A percentile compares a stretch with the other conserved stretches of the same genome.
These are phyloP conservation scores for Trametes hirsuta DNA, from an alignment of 1,284 basidiomycete species.

Conservation along the genomic window DNA sequence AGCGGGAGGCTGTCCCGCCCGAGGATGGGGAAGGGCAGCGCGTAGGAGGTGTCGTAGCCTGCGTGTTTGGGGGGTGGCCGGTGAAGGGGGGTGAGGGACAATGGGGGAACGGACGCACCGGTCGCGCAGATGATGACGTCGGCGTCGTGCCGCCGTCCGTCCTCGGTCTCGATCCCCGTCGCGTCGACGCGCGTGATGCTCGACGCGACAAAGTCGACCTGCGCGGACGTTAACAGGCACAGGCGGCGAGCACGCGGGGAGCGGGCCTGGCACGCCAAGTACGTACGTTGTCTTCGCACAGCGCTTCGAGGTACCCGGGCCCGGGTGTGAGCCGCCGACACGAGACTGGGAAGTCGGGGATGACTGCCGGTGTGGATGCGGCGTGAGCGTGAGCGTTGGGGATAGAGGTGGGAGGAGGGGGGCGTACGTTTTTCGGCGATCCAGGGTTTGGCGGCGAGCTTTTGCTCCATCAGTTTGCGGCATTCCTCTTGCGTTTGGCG, in stretches of 20 bases:
- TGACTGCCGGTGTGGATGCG: constrained; percentile 39
- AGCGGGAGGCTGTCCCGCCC: constrained; percentile 53
- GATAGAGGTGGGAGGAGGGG: background rate
- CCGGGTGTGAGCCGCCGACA: constrained; percentile 67
- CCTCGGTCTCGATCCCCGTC: constrained; percentile 56
- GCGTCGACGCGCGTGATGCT: constrained; percentile 53
- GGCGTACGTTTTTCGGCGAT: constrained; percentile 55
- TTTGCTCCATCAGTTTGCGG: constrained; percentile 50
- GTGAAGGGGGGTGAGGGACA: no score
- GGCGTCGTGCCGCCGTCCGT: constrained; percentile 55
- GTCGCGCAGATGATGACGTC: constrained; percentile 50
- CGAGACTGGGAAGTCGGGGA: constrained; percentile 59
- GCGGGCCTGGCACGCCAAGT: constrained; percentile 8
- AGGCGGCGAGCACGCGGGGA: background rate
- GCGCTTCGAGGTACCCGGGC: constrained; percentile 65
- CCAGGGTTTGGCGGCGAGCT: constrained; percentile 58
- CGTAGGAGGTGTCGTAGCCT: constrained; percentile 59
- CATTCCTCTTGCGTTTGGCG: constrained; percentile 43
- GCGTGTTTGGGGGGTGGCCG: no score
- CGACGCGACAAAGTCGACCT: constrained; percentile 59
- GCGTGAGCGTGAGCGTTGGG: background rate
- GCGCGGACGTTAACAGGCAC: background rate
- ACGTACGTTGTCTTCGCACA: constrained; percentile 59
- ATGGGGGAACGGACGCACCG: no score
- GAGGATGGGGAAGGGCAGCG: constrained; percentile 53